Conservation (phyloP, 1,284 basidiomycete species). For the Malassezia psittaci region DNA sequence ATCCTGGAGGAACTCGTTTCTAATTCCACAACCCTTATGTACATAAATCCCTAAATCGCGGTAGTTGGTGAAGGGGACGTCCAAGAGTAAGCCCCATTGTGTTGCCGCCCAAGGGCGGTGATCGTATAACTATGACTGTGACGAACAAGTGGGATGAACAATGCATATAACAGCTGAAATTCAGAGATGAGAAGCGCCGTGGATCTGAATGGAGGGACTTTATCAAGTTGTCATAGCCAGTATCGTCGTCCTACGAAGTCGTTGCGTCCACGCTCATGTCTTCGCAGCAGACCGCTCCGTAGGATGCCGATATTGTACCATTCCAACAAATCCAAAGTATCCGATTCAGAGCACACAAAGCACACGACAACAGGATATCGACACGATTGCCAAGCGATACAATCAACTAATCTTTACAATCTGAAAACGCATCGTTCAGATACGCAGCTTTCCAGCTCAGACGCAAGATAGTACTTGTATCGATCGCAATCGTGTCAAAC, state of each 20-base stretch:
- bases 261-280: constrained; percentile 9
- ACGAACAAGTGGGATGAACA: constrained; percentile 11
- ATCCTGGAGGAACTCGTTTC: background rate
- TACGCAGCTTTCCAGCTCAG: background rate
- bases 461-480: too few relatives aligned
- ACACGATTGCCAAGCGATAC: background rate
- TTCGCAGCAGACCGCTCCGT: constrained; percentile 10
- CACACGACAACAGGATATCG: background rate
- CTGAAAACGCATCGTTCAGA: background rate
- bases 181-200: background rate
- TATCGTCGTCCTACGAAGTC: background rate
- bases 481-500: too few relatives aligned
- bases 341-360: background rate
- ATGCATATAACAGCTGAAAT: background rate
- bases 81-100: constrained; percentile 22
- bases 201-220: background rate
- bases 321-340: background rate
- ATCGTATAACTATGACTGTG: constrained; percentile 18
- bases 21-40: background rate
- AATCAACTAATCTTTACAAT: background rate
- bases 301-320: background rate
- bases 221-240: background rate
- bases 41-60: background rate
- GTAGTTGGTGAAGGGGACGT: constrained; percentile 7
- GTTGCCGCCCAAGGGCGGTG: constrained; percentile 17